A percentile compares a stretch with the other conserved stretches of the same genome.
These are phyloP conservation scores for Monosporascus sp. DNA, from an alignment of 2,329 filamentous ascomycete genomes.

Conservation along the genomic window DNA sequence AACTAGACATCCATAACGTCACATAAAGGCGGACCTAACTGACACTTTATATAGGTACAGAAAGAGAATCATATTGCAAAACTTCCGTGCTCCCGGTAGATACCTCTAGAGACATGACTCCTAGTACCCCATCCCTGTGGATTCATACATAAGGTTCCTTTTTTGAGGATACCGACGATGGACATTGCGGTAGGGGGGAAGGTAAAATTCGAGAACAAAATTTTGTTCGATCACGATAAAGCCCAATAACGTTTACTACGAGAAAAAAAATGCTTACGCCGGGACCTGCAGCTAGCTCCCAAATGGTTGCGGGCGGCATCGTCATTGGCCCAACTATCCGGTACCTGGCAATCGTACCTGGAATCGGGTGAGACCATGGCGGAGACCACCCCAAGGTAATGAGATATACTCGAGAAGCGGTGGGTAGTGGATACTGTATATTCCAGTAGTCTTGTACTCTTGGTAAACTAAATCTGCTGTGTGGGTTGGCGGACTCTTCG, in stretches of 20 bases:
- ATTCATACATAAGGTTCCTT: neutral
- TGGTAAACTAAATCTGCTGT: too few relatives aligned
- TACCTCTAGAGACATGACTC: neutral
- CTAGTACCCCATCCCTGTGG: neutral
- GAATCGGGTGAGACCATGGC: neutral
- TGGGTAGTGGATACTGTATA: too few relatives aligned
- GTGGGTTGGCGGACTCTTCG: too few relatives aligned
- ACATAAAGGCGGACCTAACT: neutral
- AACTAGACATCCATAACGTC: too few relatives aligned
- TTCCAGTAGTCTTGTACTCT: too few relatives aligned
- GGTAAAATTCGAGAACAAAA: neutral
- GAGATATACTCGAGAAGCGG: too few relatives aligned
- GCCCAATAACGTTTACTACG: neutral
- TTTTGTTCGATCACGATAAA: neutral
- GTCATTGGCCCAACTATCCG: constrained; percentile 21
- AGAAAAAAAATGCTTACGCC: neutral
- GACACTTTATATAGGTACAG: neutral
- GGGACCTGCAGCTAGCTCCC: constrained; percentile 15
- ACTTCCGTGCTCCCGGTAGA: neutral
- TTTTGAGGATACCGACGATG: neutral
- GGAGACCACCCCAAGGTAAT: too few relatives aligned
- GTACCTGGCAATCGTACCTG: constrained; percentile 23
- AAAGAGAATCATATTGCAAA: neutral
- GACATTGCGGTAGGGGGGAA: too few relatives aligned
- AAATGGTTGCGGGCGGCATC: constrained; percentile 19